Evolutionary conservation across 345 rosid species (phyloP), one percentile per base, ranked within the genome.

Genomic region (Sonneratia alba): DNA sequence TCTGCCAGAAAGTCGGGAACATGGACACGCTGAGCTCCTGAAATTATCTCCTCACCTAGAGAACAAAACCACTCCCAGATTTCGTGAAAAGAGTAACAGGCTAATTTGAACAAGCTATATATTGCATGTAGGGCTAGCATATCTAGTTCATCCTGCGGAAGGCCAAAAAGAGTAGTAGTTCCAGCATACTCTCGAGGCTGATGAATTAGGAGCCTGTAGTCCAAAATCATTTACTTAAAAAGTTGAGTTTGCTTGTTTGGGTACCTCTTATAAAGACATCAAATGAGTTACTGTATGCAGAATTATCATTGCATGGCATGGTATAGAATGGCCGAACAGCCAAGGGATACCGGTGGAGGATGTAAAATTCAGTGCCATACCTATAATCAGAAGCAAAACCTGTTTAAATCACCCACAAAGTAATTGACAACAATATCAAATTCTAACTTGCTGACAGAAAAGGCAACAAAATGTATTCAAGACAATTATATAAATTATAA

Each of bases 21-120:
- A 80, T 92, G 97, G 70, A 92, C 71, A 89, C 97, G 97, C 81
- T 95, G 97, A 53, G 91, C 97, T 77, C 97, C 99, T 11, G 99
- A 91, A 61, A 95, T 92, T 40, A 95, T 95, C 86, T 92, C 97
- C 87, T 92, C 97, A 2, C 99, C 98, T 91, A 43, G 63, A 68
- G 27, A 38, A n/a, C 59, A 75, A 71, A 49, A 56, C 68, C 59
- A 36, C 15, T 36, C 22, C 16, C 27, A 24, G 43, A 53, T 53
- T 18, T 18, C 18, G 53, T 48, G 53, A 48, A 48, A 8, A 40
- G 43, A 40, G 43, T 40, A 40, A 40, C 43, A 40, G 5, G 43
- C 51, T 47, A 47, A 47, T 13, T 9, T 0, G 15, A 47, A 13
- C 51, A 47, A 47, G 15, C 51, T 13, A 2, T 47, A 13, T 13